Evolutionary conservation across 164 flowering plant genomes (phyloP).

Genomic region (Umbilicus rupestris): DNA sequence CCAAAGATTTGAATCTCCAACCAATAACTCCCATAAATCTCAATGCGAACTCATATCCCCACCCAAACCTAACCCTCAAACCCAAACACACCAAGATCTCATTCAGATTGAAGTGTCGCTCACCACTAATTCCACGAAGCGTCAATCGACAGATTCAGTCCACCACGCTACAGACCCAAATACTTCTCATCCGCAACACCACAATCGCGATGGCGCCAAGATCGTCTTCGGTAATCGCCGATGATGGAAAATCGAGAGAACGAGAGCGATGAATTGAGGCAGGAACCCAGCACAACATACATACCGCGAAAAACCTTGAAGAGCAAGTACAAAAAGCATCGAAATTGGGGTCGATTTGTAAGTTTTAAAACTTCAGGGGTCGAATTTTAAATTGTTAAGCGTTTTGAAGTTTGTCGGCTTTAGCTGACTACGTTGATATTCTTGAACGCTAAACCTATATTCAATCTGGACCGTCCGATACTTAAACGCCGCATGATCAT

Average conservation of each 20-base stretch:
- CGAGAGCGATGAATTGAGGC: neutral
- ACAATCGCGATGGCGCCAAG: neutral
- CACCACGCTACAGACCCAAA: neutral
- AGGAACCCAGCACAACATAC: neutral
- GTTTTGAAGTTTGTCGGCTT: no score
- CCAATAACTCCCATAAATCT: neutral
- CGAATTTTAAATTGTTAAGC: neutral
- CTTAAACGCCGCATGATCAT: no score
- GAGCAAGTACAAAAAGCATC: slow-evolving; percentile 1
- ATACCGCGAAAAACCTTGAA: slow-evolving; percentile 7
- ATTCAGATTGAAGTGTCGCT: neutral
- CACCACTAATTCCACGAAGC: neutral
- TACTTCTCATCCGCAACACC: neutral
- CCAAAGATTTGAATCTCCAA: neutral
- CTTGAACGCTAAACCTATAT: no score
- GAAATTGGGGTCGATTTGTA: neutral
- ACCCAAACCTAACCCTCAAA: neutral
- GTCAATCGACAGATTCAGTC: neutral
- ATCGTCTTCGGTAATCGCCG: neutral
- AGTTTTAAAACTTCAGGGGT: neutral
- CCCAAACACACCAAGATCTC: neutral
- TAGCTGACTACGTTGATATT: no score
- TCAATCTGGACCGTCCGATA: no score
- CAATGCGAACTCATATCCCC: neutral
- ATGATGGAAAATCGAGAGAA: neutral